Base-by-base conservation (phyloP, 352 stramenopile species). In the Blastocystis sp. region DNA sequence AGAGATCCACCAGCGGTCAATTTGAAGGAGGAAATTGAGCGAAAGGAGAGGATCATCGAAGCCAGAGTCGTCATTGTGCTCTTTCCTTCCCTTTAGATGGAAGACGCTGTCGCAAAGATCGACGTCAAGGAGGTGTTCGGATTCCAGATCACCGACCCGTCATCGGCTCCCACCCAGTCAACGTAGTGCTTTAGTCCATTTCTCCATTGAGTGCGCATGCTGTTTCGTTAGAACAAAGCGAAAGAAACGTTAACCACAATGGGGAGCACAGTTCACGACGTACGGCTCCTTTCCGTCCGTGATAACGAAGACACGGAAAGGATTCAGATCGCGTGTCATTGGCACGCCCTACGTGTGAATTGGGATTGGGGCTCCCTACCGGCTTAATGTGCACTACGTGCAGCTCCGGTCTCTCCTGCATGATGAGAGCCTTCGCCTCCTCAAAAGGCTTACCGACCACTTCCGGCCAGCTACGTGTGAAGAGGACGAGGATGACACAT, bases 231-330 rank as follows among this genome's bases (percentile, higher is more conserved):
- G 6, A 55, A 55, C 45, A 55, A 55, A 55, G 45, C 45, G 16
- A 55, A 55, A 16, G 16, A 55, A 16, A 55, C 3, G 59, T 80
- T 85, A 85, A 60, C 74, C 74, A n/a, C 74, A 67, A 41, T 63
- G 41, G 50, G 74, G 74, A 10, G 29, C 10, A 37, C 41, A 10
- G 19, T 37, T 13, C 37, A 85, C 74, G 12, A 69, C 70, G 51
- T 37, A 85, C 51, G 55, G 45, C 26, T 69, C 74, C 3, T 85
- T 41, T 29, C 55, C 55, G 24, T 85, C 74, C 12, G 74, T 70
- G 12, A 85, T 66, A 2, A 85, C 74, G 70, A 85, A 85, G 12
- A 85, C 74, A 85, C 74, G 74, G 24, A 67, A 62, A 12, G 60
- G 60, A 50, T 85, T 37, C 16, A 67, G 55, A 39, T 85, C 51